phyloP scores from a whole-genome alignment of 2,329 filamentous ascomycete genomes.

The Pyricularia sp. region DNA sequence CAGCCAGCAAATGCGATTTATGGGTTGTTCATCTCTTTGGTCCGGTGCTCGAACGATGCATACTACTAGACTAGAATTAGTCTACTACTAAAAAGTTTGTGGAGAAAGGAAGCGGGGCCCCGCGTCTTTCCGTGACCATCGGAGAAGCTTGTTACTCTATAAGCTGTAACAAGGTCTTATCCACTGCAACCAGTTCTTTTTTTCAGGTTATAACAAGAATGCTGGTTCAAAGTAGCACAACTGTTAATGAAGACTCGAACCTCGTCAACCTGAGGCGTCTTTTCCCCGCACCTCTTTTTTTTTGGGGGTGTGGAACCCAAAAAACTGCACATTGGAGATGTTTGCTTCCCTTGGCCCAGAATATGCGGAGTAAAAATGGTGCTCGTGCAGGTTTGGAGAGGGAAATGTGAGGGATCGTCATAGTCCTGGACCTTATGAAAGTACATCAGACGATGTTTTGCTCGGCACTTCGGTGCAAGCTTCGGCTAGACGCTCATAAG shows the following conservation, averaged over 20 bases:
- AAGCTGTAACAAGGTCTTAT: neutral
- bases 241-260: neutral
- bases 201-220: neutral
- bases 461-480: neutral
- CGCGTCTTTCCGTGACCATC: neutral
- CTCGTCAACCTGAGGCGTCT: neutral
- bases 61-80: too few relatives aligned
- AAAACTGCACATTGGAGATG: neutral
- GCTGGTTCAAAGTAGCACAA: neutral
- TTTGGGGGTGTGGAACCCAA: neutral
- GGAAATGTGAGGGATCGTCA: neutral
- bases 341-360: neutral
- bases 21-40: neutral
- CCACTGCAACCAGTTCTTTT: neutral
- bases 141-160: neutral
- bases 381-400: neutral
- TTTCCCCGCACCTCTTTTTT: neutral
- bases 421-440: neutral
- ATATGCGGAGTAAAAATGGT: neutral
- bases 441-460: neutral
- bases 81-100: neutral
- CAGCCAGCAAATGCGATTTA: neutral
- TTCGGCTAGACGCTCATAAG: neutral
- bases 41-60: neutral
- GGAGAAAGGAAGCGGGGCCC: neutral